Percentiles rank a stretch among this genome's conserved stretches.
Evolutionary conservation across 768 basidiomycete genomes (phyloP).

Genomic region (Suillus americanus): DNA sequence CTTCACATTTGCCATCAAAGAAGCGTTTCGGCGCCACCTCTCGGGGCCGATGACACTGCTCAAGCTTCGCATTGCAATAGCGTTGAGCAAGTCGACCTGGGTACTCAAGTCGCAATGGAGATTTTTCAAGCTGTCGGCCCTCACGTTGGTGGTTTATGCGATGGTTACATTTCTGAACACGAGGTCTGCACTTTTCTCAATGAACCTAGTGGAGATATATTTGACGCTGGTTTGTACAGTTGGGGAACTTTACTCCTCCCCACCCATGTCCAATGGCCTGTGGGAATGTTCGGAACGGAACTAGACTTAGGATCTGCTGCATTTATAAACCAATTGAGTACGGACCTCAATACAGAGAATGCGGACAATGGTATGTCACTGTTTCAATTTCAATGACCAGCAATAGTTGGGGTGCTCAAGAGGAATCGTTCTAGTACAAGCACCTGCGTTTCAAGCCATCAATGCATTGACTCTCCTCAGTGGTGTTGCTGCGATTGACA

Average conservation of each 20-base stretch:
- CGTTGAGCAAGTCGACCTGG: neutral
- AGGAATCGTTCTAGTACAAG: neutral
- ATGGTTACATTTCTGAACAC: neutral
- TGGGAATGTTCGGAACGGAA: neutral
- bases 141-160: neutral
- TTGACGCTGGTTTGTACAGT: neutral
- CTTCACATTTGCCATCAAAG: neutral
- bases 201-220: neutral
- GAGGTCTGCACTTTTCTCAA: neutral
- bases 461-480: neutral
- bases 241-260: slow-evolving; percentile 1
- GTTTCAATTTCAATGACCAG: neutral
- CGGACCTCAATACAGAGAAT: accelerated
- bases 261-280: neutral
- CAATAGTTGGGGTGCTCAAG: neutral
- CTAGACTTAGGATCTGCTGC: neutral
- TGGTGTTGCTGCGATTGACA: neutral
- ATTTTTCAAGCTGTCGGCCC: neutral
- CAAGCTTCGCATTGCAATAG: neutral
- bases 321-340: neutral
- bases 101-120: neutral
- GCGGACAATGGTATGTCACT: neutral
- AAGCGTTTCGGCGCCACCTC: neutral
- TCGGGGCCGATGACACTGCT: neutral
- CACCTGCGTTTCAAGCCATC: neutral